Evolutionary conservation across 179 eudicot genomes (phyloP).

Genomic region (Drosera spatulata): DNA sequence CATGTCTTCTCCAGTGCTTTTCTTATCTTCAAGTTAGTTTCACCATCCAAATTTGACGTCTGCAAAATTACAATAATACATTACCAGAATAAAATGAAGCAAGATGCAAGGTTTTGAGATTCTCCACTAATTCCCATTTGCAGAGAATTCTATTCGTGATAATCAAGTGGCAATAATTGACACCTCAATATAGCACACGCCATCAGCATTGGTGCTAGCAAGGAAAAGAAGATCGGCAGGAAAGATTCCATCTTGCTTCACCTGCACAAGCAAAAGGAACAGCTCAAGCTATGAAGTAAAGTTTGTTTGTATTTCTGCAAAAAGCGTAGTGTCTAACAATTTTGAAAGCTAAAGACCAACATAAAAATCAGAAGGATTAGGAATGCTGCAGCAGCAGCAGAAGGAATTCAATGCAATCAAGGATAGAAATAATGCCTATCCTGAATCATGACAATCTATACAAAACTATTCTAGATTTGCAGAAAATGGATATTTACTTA

Average conservation of each 20-base stretch:
- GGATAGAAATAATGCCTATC: no score
- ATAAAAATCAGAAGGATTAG: no score
- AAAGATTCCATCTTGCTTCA: constrained; percentile 83
- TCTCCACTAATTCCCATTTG: no score
- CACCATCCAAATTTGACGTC: constrained; percentile 99
- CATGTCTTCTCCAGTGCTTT: constrained; percentile 97
- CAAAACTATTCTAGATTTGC: no score
- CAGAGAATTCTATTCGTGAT: constrained; percentile 1
- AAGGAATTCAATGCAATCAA: no score
- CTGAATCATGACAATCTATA: no score
- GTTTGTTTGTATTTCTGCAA: no score
- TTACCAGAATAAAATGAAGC: constrained; percentile 3
- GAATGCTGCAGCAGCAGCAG: no score
- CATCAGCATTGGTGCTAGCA: constrained; percentile 93
- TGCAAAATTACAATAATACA: constrained; percentile 14
- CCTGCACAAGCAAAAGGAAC: constrained; percentile 31
- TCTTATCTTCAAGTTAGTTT: constrained; percentile 96
- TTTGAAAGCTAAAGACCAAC: no score
- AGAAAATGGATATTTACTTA: no score
- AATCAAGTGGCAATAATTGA: neutral
- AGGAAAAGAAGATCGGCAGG: constrained; percentile 93
- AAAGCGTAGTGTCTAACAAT: no score
- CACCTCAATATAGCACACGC: constrained; percentile 98
- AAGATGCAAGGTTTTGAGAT: neutral
- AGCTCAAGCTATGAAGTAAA: neutral